phyloP scores from a whole-genome alignment of 2,329 filamentous ascomycete genomes.

The Calonectria montana region DNA sequence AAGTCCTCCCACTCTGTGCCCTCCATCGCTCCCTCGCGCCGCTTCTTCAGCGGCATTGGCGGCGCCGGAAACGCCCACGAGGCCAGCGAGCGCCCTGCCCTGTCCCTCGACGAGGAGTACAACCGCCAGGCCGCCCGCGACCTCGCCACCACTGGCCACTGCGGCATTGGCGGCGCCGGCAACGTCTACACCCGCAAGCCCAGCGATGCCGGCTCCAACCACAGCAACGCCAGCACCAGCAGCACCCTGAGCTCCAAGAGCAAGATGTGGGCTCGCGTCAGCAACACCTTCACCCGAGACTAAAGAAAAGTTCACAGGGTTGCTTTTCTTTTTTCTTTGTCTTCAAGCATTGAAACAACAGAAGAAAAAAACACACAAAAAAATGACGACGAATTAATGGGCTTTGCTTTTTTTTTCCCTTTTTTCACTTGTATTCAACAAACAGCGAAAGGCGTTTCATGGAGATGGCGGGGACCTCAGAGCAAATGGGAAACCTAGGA shows the following conservation, averaged over 20 bases:
- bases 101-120: conserved; percentile 61
- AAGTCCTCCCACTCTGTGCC: conserved; percentile 58
- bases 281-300: conserved; percentile 47
- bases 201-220: conserved; percentile 46
- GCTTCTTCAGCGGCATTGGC: conserved; percentile 75
- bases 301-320: conserved; percentile 21
- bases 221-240: conserved; percentile 51
- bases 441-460: conserved; percentile 41
- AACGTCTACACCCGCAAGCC: conserved; percentile 67
- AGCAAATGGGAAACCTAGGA: conserved; percentile 43
- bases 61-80: conserved; percentile 73
- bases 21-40: conserved; percentile 51
- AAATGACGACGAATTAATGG: not conserved
- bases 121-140: conserved; percentile 57
- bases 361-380: not conserved
- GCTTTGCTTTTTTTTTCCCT: not conserved
- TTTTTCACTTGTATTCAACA: not conserved
- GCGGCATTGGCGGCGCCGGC: conserved; percentile 75
- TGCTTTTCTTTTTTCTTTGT: not conserved
- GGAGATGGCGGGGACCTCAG: conserved; percentile 44
- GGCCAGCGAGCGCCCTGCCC: conserved; percentile 57
- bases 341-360: not conserved
- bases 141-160: conserved; percentile 65
- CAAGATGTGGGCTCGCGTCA: conserved; percentile 49
- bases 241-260: conserved; percentile 49